Conservation (phyloP, 73 alveolate genomes). For the Effrenium voratum region DNA sequence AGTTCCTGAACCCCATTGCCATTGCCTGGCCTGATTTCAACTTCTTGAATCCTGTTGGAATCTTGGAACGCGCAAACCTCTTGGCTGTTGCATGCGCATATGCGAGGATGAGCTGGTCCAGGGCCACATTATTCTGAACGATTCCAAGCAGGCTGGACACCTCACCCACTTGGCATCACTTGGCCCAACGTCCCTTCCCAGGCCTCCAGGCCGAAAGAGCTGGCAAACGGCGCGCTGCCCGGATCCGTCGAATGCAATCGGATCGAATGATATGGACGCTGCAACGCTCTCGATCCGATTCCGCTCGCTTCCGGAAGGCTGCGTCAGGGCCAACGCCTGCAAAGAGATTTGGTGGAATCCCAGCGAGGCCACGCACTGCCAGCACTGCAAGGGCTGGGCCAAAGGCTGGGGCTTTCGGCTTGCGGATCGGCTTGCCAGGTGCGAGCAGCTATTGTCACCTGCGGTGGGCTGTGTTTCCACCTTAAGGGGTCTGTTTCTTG, state of each 20-base stretch:
- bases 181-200: not conserved
- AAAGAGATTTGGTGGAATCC: slow-evolving; percentile 50
- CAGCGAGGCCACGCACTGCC: slow-evolving; percentile 27
- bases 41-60: slow-evolving; percentile 58
- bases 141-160: slow-evolving; percentile 55
- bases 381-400: no score
- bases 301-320: not conserved
- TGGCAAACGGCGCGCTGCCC: slow-evolving; percentile 30
- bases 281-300: no score
- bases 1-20: slow-evolving; percentile 79
- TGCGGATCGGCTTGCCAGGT: slow-evolving; percentile 95
- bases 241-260: not conserved
- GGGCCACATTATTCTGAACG: slow-evolving; percentile 92
- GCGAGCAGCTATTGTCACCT: slow-evolving; percentile 99
- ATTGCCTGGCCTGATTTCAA: slow-evolving; percentile 54
- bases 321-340: slow-evolving; percentile 92
- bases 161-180: not conserved
- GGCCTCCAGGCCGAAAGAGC: slow-evolving; percentile 91
- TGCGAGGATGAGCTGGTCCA: slow-evolving; percentile 75
- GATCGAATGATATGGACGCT: not conserved
- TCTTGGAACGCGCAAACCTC: not conserved
- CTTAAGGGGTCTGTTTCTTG: not conserved
- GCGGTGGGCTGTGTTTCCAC: slow-evolving; percentile 99
- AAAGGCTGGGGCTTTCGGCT: no score
- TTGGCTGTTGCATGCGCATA: no score